Evolutionary conservation across 805 yeast genomes (phyloP), one percentile per base, ranked within the genome.

Genomic region (Metschnikowia amazonensis): DNA sequence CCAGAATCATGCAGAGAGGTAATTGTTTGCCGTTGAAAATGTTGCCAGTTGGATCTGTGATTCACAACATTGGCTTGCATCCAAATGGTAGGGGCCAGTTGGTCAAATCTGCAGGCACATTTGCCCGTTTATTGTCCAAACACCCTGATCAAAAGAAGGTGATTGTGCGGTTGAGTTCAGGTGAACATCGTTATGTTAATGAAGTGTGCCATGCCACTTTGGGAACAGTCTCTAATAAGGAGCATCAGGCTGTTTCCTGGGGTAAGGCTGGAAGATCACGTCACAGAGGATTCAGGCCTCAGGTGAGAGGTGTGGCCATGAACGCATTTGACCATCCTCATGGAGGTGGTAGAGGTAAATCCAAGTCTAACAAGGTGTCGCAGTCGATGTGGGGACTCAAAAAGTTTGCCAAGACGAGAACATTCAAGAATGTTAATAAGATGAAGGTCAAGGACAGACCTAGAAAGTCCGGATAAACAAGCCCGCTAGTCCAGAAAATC

Each of bases 291-390:
- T 83, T 85, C 60, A 82, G 98, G 68, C 99, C 99, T 30, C 81
- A 84, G 42, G 97, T 90, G 32, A 85, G 99, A 75, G 99, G 99
- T 79, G 87, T 89, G 58, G 98, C 99, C 41, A 89, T 88, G 96
- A 94, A 94, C 71, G 94, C 94, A 53, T 81, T 83, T 64, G 97
- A 94, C 69, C 99, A 94, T 74, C 99, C 99, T 54, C 90, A 89
- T 62, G 99, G 99, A 76, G 99, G 99, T 84, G 99, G 99, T 72
- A 84, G 99, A 78, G 99, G 99, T 80, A 94, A 94, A 69, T 86
- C 96, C 50, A 94, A 94, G 82, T 88, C 96, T 53, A 90, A 92
- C 70, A 92, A 89, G 73, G 77, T 86, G 48, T 87, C 98, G 16
- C 88, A 86, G 75, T 86, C 96, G 45, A 95, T 95, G 65, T 92